Conservation (phyloP, 73 alveolate species). For the Urostyla sp. region DNA sequence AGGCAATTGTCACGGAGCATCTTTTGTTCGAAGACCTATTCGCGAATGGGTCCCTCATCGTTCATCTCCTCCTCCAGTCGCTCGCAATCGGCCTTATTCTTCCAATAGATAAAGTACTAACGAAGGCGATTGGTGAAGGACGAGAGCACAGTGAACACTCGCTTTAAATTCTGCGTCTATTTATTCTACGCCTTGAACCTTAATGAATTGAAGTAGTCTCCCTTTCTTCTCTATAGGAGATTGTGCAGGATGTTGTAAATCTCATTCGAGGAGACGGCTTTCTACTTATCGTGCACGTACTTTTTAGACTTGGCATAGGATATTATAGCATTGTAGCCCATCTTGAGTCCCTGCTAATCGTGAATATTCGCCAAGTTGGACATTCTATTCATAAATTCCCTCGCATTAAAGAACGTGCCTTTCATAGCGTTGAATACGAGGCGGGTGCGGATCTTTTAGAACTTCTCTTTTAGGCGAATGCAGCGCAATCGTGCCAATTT, state of each 20-base stretch:
- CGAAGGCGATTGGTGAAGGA: constrained; percentile 6
- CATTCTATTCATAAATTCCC: constrained; percentile 10
- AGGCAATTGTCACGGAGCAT: background rate
- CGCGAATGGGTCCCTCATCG: constrained; percentile 60
- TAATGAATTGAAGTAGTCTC: constrained; percentile 2
- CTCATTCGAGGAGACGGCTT: constrained; percentile 7
- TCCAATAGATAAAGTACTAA: constrained; percentile 37
- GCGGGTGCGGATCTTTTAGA: constrained; percentile 6
- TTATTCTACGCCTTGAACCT: background rate
- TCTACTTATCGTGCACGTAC: background rate
- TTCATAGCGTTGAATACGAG: constrained; percentile 10
- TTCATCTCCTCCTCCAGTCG: constrained; percentile 33
- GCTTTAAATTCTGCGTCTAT: background rate
- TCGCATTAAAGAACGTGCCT: background rate
- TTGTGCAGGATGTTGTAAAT: background rate
- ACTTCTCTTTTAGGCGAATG: background rate
- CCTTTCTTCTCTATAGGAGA: constrained; percentile 3
- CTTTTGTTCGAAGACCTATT: constrained; percentile 13
- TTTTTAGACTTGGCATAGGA: constrained; percentile 30
- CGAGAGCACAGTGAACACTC: background rate
- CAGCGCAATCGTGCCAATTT: constrained; percentile 8
- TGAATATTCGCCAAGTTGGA: constrained; percentile 55
- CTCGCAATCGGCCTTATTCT: background rate
- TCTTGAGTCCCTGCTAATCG: constrained; percentile 18
- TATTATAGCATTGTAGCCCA: constrained; percentile 13